Conservation (phyloP, 768 basidiomycete species). For the Kwoniella bestiolae region DNA sequence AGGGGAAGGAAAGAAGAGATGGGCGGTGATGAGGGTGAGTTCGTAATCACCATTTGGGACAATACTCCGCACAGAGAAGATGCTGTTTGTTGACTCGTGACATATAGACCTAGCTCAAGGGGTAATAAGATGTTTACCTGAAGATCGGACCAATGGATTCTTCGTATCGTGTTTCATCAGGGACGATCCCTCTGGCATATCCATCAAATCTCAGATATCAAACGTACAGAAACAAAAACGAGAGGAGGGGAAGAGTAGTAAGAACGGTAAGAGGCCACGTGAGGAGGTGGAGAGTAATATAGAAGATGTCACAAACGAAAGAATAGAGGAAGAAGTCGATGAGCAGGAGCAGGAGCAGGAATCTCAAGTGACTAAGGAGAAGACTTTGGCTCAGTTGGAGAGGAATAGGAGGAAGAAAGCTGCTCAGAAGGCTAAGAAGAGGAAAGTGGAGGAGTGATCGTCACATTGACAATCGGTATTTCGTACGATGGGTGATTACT, state of each 20-base stretch:
- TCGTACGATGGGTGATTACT: no score
- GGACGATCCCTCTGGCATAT: slow-evolving; percentile 5
- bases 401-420: slow-evolving; percentile 45
- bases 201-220: neutral
- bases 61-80: no score
- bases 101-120: slow-evolving; percentile 61
- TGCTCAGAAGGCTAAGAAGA: slow-evolving; percentile 37
- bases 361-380: slow-evolving; percentile 28
- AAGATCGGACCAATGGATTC: slow-evolving; percentile 90
- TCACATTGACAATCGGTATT: no score
- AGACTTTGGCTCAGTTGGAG: slow-evolving; percentile 38
- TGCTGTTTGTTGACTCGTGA: neutral
- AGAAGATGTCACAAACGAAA: slow-evolving; percentile 11
- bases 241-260: neutral
- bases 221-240: neutral
- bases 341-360: slow-evolving; percentile 9
- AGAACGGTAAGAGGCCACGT: neutral
- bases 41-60: neutral
- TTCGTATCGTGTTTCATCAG: slow-evolving; percentile 93
- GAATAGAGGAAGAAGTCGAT: neutral
- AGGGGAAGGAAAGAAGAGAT: slow-evolving; percentile 75
- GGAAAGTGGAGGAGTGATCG: slow-evolving; percentile 18
- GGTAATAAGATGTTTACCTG: slow-evolving; percentile 59
- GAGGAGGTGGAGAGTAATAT: neutral
- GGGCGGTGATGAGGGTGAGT: slow-evolving; percentile 62